Percentiles rank a stretch among this genome's conserved stretches.
Conservation (phyloP, 2,329 filamentous ascomycete species). For the Colletotrichum coccodes region DNA sequence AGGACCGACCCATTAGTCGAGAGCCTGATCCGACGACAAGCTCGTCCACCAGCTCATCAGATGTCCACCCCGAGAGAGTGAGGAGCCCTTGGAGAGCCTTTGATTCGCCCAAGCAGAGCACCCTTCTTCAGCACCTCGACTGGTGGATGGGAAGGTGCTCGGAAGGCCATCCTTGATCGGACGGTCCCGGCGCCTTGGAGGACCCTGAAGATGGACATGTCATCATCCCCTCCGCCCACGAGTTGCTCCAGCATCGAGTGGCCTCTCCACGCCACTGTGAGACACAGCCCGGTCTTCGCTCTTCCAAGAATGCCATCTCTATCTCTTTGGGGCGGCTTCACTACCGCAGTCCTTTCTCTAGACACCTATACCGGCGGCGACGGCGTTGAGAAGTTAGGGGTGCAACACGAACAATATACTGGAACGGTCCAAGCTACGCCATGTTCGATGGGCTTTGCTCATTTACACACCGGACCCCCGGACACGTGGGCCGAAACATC, state of each 20-base stretch:
- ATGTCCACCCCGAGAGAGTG: background rate
- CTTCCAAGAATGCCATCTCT: background rate
- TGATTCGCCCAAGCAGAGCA: background rate
- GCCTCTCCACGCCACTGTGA: conserved; percentile 26
- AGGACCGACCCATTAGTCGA: conserved; percentile 16
- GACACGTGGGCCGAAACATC: background rate
- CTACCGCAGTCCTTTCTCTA: background rate
- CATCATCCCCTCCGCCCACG: conserved; percentile 23
- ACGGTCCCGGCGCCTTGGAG: background rate
- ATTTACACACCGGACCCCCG: too few species aligned
- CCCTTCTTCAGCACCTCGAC: background rate
- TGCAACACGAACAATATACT: background rate
- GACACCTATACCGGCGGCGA: too few species aligned
- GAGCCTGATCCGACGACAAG: conserved; percentile 4
- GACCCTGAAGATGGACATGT: conserved; percentile 18
- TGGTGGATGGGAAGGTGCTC: background rate
- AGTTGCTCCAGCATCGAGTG: conserved; percentile 2
- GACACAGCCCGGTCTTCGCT: conserved; percentile 12
- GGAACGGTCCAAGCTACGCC: background rate
- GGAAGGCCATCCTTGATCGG: conserved; percentile 13
- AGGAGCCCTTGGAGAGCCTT: background rate
- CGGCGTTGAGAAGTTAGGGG: background rate
- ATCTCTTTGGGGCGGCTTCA: background rate
- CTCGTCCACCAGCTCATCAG: conserved; percentile 2
- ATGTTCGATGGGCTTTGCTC: too few species aligned